These are phyloP conservation scores for Lepidium africanum DNA, from an alignment of 345 rosid genomes.

Conservation along the genomic window DNA sequence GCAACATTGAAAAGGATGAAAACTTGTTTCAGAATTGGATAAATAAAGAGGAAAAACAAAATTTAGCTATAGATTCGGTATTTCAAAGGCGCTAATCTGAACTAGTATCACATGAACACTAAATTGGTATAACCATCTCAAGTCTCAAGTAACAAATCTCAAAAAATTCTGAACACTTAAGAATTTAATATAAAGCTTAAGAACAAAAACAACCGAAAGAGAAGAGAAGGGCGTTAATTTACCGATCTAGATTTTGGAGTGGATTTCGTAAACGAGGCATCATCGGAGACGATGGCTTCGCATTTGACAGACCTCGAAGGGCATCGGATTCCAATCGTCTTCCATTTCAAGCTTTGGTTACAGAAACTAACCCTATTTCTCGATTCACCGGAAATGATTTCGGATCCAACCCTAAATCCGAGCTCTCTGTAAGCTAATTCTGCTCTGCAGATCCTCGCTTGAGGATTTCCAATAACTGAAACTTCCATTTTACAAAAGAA, in stretches of 20 bases:
- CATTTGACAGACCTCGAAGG: slow-evolving; percentile 39
- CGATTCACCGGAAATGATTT: not conserved
- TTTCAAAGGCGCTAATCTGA: not conserved
- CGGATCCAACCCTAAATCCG: slow-evolving; percentile 19
- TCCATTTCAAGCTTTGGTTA: slow-evolving; percentile 22
- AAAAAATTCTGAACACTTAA: not conserved
- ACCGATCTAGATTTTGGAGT: slow-evolving; percentile 44
- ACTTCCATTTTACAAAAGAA: slow-evolving; percentile 42
- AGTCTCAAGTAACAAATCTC: too few relatives aligned
- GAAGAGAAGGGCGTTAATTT: not conserved
- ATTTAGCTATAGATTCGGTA: not conserved
- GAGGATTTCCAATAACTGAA: slow-evolving; percentile 48
- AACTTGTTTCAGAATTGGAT: not conserved
- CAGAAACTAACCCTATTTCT: slow-evolving; percentile 31
- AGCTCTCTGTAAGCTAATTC: slow-evolving; percentile 35
- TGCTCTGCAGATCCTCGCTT: slow-evolving; percentile 33
- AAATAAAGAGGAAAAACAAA: not conserved
- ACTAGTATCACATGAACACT: not conserved
- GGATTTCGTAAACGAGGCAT: slow-evolving; percentile 1
- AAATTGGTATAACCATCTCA: not conserved
- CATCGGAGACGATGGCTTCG: slow-evolving; percentile 34
- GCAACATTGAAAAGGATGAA: slow-evolving; percentile 8
- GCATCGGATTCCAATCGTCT: slow-evolving; percentile 29
- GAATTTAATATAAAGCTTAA: not conserved
- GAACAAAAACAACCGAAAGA: not conserved